Percentiles rank a stretch among this genome's conserved stretches.
Conservation (phyloP, 768 basidiomycete species). For the Amanita muscaria region DNA sequence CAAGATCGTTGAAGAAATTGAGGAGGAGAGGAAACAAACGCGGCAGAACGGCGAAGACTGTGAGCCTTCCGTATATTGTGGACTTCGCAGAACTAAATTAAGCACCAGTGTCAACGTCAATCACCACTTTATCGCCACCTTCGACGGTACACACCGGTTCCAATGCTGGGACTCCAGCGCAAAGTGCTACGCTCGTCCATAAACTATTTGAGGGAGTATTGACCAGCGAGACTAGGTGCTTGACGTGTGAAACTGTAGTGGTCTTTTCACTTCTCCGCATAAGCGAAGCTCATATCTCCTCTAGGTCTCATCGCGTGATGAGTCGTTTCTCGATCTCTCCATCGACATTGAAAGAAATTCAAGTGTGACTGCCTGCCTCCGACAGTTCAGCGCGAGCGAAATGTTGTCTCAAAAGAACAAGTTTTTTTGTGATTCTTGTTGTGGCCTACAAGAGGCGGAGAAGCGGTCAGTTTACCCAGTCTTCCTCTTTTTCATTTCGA, state of each 20-base stretch:
- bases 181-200: slow-evolving; percentile 74
- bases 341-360: slow-evolving; percentile 99
- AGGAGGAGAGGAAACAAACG: slow-evolving; percentile 51
- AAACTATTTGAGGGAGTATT: slow-evolving; percentile 87
- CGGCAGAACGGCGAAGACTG: slow-evolving; percentile 42
- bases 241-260: slow-evolving; percentile 91
- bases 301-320: slow-evolving; percentile 87
- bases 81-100: slow-evolving; percentile 7
- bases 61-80: slow-evolving; percentile 30
- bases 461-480: slow-evolving; percentile 57
- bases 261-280: slow-evolving; percentile 6
- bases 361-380: slow-evolving; percentile 89
- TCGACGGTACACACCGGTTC: slow-evolving; percentile 34
- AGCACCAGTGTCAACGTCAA: slow-evolving; percentile 49
- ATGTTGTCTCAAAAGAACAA: slow-evolving; percentile 99
- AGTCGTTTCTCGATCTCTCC: slow-evolving; percentile 95
- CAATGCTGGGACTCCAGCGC: slow-evolving; percentile 37
- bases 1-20: slow-evolving; percentile 87
- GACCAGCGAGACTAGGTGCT: slow-evolving; percentile 95
- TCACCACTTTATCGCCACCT: slow-evolving; percentile 40
- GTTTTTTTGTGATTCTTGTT: slow-evolving; percentile 96
- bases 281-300: slow-evolving; percentile 7
- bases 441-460: slow-evolving; percentile 95
- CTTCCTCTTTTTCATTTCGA: slow-evolving; percentile 7
- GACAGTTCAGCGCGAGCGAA: slow-evolving; percentile 95